A percentile compares a stretch with the other conserved stretches of the same genome.
These are phyloP conservation scores for Tetradesmus lagerheimii DNA, from an alignment of 139 green algal genomes.

Conservation along the genomic window DNA sequence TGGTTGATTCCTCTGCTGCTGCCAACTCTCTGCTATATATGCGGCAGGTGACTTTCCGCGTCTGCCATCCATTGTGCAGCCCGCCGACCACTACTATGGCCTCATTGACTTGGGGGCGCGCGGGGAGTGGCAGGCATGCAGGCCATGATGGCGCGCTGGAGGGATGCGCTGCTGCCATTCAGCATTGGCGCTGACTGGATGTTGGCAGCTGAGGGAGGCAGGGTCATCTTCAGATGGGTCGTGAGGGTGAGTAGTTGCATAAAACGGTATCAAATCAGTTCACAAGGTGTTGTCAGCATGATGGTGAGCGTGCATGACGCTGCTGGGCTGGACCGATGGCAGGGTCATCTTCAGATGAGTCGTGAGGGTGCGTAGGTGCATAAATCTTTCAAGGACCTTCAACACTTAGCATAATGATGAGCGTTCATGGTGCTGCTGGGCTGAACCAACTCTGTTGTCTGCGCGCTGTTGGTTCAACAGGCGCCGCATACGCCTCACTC, in stretches of 20 bases:
- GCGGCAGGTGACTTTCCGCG: background rate
- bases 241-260: background rate
- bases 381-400: too few relatives aligned
- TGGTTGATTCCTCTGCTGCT: background rate
- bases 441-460: too few relatives aligned
- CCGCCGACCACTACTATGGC: conserved; percentile 23
- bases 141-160: conserved; percentile 30
- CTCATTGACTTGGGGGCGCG: background rate
- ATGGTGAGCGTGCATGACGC: too few relatives aligned
- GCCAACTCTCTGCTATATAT: too few relatives aligned
- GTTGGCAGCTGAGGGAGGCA: conserved; percentile 11
- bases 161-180: conserved; percentile 21
- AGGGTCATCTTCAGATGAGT: conserved; percentile 29
- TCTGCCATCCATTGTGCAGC: conserved; percentile 12
- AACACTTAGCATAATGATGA: too few relatives aligned
- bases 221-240: conserved; percentile 33
- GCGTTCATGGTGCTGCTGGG: too few relatives aligned
- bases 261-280: too few relatives aligned
- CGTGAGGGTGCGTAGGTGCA: background rate
- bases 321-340: background rate
- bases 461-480: too few relatives aligned
- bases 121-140: conserved; percentile 15
- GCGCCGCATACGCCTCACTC: too few relatives aligned
- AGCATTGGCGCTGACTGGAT: conserved; percentile 17
- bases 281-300: too few relatives aligned